phyloP scores from a whole-genome alignment of 2,329 filamentous ascomycete genomes.

The Arthrinium puccinioides region DNA sequence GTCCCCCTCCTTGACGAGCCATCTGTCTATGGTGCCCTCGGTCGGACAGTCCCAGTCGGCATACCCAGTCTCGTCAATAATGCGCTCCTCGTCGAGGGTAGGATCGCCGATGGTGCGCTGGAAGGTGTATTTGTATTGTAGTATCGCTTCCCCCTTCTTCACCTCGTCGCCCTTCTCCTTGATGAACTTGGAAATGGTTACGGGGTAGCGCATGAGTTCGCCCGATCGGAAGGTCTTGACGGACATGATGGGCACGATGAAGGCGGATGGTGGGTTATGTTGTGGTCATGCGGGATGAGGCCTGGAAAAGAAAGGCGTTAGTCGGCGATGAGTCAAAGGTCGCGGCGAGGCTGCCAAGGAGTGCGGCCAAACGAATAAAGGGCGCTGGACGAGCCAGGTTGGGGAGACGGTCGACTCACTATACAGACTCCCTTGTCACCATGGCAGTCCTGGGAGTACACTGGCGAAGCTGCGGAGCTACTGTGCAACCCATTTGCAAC shows the following conservation, averaged over 20 bases:
- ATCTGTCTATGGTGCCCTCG: conserved; percentile 71
- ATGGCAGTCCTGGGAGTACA: too few species aligned
- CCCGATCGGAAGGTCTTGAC: conserved; percentile 45
- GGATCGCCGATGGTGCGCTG: conserved; percentile 68
- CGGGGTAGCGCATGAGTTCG: conserved; percentile 76
- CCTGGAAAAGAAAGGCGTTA: too few species aligned
- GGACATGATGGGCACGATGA: conserved; percentile 17
- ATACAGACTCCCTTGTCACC: too few species aligned
- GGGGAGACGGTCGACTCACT: too few species aligned
- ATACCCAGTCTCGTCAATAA: conserved; percentile 61
- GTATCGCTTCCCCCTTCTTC: conserved; percentile 66
- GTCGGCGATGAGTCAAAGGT: too few species aligned
- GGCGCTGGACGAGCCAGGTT: too few species aligned
- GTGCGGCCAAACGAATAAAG: too few species aligned
- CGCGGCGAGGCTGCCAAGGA: too few species aligned
- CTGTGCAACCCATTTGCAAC: too few species aligned
- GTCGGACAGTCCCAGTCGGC: conserved; percentile 76
- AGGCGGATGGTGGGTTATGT: background rate
- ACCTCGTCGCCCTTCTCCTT: conserved; percentile 70
- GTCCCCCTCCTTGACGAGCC: conserved; percentile 65
- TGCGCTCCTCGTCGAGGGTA: conserved; percentile 50
- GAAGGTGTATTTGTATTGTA: conserved; percentile 83
- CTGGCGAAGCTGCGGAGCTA: too few species aligned
- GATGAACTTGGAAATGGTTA: conserved; percentile 81
- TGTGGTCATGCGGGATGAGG: too few species aligned